Base-by-base conservation (phyloP, 257 asterid species). In the Eustoma russellianum region DNA sequence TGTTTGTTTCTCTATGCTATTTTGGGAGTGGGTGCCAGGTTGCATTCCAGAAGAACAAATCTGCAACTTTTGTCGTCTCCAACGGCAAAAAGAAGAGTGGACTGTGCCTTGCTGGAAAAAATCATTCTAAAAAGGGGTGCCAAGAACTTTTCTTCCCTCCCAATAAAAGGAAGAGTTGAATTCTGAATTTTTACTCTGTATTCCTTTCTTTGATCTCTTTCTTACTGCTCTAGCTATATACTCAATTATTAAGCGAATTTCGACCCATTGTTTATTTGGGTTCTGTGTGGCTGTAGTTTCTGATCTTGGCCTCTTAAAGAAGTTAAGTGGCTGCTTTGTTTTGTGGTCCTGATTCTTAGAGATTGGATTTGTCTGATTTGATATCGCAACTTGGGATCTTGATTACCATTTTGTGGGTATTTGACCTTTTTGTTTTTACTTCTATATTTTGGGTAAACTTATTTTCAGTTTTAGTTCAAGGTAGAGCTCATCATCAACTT, bases 311-410 rank as follows among this genome's bases (percentile, higher is more conserved):
- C 15, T 73, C 18, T 44, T 58, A 59, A 54, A 46, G 17, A 43
- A 46, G 57, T 65, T 76, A 46, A 60, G 84, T 71, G 76, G 76
- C 67, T 16, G 34, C 54, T 64, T 53, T 15, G 41, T 60, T 53
- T 49, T 35, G 48, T 41, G 58, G 63, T 11, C 33, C 59, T 56
- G 46, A 19, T 45, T 66, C 54, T 56, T 57, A 61, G 73, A 64
- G 60, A 64, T 76, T 74, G 55, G 59, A 76, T 73, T 77, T 69
- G 28, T 69, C 70, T 48, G 73, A 63, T 75, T 76, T 68, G 78
- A 74, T 30, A 66, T 74, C 66, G 75, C 65, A 71, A 73, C 76
- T 66, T 47, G 85, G 71, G 89, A 82, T 84, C 82, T 83, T 74
- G 33, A 33, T 57, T 65, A 74, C 62, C 40, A 41, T 65, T 70